Base-by-base conservation (phyloP, 2,329 filamentous ascomycete genomes). In the Exophiala bonariae region DNA sequence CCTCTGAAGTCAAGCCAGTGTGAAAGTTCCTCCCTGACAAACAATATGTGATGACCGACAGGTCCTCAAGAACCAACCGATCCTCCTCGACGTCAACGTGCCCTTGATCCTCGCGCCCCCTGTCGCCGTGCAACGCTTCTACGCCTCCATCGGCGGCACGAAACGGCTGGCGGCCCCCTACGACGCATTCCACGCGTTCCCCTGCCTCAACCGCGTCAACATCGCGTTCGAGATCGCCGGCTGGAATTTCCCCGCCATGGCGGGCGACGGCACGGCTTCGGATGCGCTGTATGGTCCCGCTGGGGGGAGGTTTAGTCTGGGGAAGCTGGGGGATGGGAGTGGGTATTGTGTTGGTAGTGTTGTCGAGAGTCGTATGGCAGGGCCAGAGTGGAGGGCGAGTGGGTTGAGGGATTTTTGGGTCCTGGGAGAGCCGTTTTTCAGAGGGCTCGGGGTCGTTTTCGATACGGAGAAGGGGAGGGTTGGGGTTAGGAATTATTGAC, bases 61-160 rank as follows among this genome's bases (percentile, higher is more conserved):
- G 49, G 50, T 64, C 6, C 51, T 66, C 5, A 55, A 59, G 16
- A 65, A 65, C 41, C 63, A 66, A 49, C 61, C 62, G 3, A 54
- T 57, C n/a, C 52, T 66, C 30, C 44, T 66, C 23, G 63, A 66
- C 43, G 39, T 58, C 45, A 50, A 58, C 28, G 44, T 39, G 8
- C 56, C 57, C 3, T 55, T 59, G 45, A 58, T 58, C 32, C 49
- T 58, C 7, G 57, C 57, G 10, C 57, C 57, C 7, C 41, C 51
- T 1, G 17, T 42, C 5, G 54, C 50, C 9, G 45, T 38, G 2
- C 26, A 33, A 22, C 41, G 41, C 3, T 45, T 58, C 36, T 59
- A 58, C 49, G 43, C 52, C 13, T 40, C 51, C 18, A 57, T 58
- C 14, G 39, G 48, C 13, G 57, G 57, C 16, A 40, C 51, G 17